Base-by-base conservation (phyloP, 2,329 filamentous ascomycete species). In the Cladosporium sp. region DNA sequence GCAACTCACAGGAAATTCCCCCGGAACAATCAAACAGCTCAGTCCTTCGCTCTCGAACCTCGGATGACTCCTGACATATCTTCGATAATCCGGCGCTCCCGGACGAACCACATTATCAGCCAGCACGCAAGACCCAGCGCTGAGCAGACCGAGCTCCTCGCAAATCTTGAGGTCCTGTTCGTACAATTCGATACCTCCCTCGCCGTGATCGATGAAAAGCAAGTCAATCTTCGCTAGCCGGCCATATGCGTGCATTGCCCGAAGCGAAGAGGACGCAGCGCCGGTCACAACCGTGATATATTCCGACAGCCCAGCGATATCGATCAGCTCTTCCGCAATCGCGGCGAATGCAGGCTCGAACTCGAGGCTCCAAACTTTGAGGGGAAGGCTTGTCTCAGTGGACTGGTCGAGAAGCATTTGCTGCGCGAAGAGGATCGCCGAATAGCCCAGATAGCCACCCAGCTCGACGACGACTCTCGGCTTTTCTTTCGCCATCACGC, bases 331-430 rank as follows among this genome's bases (percentile, higher is more conserved):
- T 17, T 66, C 60, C 2, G 73, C 65, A 9, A 74, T 63, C 1
- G 60, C 56, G 1, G 70, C 73, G 28, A 70, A 66, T 17, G 63
- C 54, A 1, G 67, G 60, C 49, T 74, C 68, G 34, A 71, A 53
- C 57, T 77, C 74, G 28, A 74, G 69, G 1, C 68, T 71, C 61
- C 72, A 75, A n/a, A 74, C 65, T 9, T 68, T 4, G 8, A 10
- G 28, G 9, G 28, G 28, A 2, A 10, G 28, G 8, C 12, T 10
- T 5, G 9, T 32, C 28, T 5, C 12, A 9, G 4, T 10, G 9
- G 28, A 9, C 12, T 32, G 28, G n/a, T n/a, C n/a, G 8, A 32
- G 28, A 32, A 32, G 28, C 28, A 9, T 32, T 9, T 9, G 28
- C 28, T 32, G 28, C 28, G 28, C 56, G 9, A 66, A 74, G 1